Evolutionary conservation across 2,329 filamentous ascomycete species (phyloP).

Genomic region (Colletotrichum agaves): DNA sequence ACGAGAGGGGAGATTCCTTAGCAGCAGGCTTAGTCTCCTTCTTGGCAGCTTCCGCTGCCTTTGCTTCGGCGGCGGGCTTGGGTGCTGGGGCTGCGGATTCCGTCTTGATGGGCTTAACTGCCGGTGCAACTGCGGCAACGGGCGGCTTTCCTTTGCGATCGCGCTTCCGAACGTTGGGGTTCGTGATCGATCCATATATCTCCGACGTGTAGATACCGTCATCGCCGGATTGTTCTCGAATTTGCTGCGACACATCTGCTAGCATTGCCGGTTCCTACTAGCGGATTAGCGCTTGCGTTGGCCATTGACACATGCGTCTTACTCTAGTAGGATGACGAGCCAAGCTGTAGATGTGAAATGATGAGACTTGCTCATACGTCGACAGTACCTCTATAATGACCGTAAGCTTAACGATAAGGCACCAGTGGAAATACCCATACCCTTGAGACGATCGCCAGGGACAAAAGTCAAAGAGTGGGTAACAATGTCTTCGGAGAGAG

Average conservation of each 20-base stretch:
- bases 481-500: constrained; percentile 60
- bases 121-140: constrained; percentile 33
- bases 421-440: constrained; percentile 50
- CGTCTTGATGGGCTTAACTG: constrained; percentile 45
- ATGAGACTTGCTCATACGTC: constrained; percentile 77
- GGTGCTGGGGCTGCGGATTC: constrained; percentile 43
- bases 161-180: constrained; percentile 70
- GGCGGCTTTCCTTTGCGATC: constrained; percentile 51
- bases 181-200: constrained; percentile 79
- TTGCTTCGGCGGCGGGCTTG: constrained; percentile 40
- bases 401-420: constrained; percentile 25
- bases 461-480: constrained; percentile 73
- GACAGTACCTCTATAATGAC: constrained; percentile 69
- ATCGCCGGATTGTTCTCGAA: constrained; percentile 66
- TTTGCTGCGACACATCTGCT: constrained; percentile 74
- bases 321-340: constrained; percentile 76
- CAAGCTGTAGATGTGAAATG: constrained; percentile 90
- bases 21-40: constrained; percentile 51
- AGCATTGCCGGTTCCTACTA: constrained; percentile 72
- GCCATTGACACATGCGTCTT: constrained; percentile 25
- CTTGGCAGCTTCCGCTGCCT: constrained; percentile 43
- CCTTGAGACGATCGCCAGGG: constrained; percentile 77
- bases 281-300: not conserved
- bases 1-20: constrained; percentile 51
- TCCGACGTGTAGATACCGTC: constrained; percentile 69